phyloP scores from a whole-genome alignment of 345 rosid genomes.

The Pugionium cornutum region DNA sequence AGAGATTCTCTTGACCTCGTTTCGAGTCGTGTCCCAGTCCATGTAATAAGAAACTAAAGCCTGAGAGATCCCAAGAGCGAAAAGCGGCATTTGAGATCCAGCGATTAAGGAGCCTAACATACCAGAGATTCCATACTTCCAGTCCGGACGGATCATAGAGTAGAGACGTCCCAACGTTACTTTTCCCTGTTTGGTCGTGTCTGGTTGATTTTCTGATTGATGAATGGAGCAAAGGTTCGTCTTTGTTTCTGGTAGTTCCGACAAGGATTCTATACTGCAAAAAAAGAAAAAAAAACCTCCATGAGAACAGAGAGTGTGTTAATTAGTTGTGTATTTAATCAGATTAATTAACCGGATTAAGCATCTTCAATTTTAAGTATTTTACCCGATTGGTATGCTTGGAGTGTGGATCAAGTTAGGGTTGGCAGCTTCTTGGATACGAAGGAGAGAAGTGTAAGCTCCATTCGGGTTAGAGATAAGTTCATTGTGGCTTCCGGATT shows the following conservation, averaged over 20 bases:
- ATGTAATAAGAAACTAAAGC: slow-evolving; percentile 89
- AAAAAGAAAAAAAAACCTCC: background rate
- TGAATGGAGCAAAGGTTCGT: slow-evolving; percentile 57
- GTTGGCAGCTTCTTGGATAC: slow-evolving; percentile 72
- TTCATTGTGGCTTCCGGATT: slow-evolving; percentile 86
- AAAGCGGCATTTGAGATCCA: slow-evolving; percentile 91
- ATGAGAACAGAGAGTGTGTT: background rate
- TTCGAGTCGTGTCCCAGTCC: slow-evolving; percentile 88
- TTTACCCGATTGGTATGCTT: slow-evolving; percentile 54
- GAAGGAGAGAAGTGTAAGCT: slow-evolving; percentile 69
- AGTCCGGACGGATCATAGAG: slow-evolving; percentile 82
- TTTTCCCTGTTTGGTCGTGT: slow-evolving; percentile 39
- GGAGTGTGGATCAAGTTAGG: slow-evolving; percentile 54
- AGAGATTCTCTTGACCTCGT: slow-evolving; percentile 74
- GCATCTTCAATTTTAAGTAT: slow-evolving; percentile 31
- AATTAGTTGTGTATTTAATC: background rate
- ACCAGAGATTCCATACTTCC: slow-evolving; percentile 78
- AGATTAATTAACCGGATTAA: background rate
- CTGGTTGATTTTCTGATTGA: slow-evolving; percentile 54
- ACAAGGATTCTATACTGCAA: slow-evolving; percentile 5
- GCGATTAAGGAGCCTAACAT: slow-evolving; percentile 59
- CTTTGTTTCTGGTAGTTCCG: slow-evolving; percentile 45
- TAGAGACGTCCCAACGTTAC: slow-evolving; percentile 65
- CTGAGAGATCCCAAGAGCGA: slow-evolving; percentile 89
- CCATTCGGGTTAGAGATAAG: slow-evolving; percentile 68